Base-by-base conservation (phyloP, 139 green algal genomes). In the Coelastrella sp. region DNA sequence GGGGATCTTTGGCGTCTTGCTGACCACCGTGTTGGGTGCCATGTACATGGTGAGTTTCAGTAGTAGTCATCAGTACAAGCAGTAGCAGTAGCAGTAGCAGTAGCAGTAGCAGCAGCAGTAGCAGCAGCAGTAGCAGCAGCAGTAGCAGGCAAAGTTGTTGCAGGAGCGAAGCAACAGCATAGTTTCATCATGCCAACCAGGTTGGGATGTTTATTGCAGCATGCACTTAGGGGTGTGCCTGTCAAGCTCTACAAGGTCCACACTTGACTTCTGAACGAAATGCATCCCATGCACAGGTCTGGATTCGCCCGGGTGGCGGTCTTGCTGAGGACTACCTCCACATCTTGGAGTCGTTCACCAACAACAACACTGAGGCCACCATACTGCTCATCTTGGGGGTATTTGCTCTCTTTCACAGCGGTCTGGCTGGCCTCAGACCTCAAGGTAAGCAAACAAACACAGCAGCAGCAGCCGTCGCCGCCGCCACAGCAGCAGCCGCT, bases 321-420 rank as follows among this genome's bases (percentile, higher is more conserved):
- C 68, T 97, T 7, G 95, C 90, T 2, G 87, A 93, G 2, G 87
- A 95, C 51, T 98, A 94, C 79, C 34, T 98, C 2, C 72, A 81
- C 1, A 6, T 72, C 0, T 6, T 98, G 0, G 81, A 96, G 34
- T 79, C 40, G 0, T 53, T 94, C 0, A 89, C 87, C 0, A 64
- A 81, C 21, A 74, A 83, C 41, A 94, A 91, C 87, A 86, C 91
- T 30, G 89, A 96, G 77, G 88, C 90, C 30, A 90, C 93, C 6
- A 98, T 99, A 25, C 9, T 97, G 5, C 57, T 88, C 2, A 95
- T 99, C 32, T 90, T 99, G 27, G 62, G 85, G 5, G 63, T 98
- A 0, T 99, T 99, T 91, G 97, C 92, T 0, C 13, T 97, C 0
- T 91, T 90, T 0, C 97, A 99, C 93, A 97, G 92, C 71, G 97